Base-by-base conservation (phyloP, 495 filamentous ascomycete genomes). In the Articulospora tetracladia region DNA sequence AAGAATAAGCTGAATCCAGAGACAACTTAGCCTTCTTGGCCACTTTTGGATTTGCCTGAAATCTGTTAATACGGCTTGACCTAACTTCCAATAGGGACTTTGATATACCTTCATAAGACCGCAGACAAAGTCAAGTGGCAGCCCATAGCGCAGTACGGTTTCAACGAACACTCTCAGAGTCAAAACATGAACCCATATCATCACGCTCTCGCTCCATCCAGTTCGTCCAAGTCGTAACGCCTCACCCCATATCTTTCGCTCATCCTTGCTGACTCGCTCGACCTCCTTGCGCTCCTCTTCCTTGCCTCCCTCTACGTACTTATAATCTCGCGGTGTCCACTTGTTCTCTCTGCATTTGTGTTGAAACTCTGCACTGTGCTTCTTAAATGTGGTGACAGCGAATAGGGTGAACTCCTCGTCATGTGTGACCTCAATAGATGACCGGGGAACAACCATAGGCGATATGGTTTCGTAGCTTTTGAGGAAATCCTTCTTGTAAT, bases 131-230 rank as follows among this genome's bases (percentile, higher is more conserved):
- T 91, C 86, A 65, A 96, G 71, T 30, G 94, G 94, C 61, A 98
- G 70, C 7, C 94, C 94, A 71, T 98, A 98, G 61, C 94, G 83
- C 69, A 98, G 76, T 20, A 98, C 93, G 12, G 92, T 97, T 80
- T 98, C 94, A 20, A 98, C 94, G 72, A 97, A 98, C 36, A 98
- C 92, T 46, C 94, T 79, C 62, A 98, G 76, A 4, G 93, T 88
- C 69, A 97, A 78, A 17, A 94, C 89, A 72, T 98, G 95, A 12
- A 92, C 77, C 93, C 91, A 95, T 57, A 92, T 87, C 92, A 96
- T 96, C 60, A 95, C 91, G 51, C 85, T 85, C 72, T 98, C 95
- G 65, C 92, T 92, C 83, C 93, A 98, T 26, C 89, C 91, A 22
- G 90, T 95, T 61, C 91, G 79, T 8, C 86, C 91, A 51, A 97